These are phyloP conservation scores for Tanacetum coccineum DNA, from an alignment of 129 eudicot species.

Conservation along the genomic window DNA sequence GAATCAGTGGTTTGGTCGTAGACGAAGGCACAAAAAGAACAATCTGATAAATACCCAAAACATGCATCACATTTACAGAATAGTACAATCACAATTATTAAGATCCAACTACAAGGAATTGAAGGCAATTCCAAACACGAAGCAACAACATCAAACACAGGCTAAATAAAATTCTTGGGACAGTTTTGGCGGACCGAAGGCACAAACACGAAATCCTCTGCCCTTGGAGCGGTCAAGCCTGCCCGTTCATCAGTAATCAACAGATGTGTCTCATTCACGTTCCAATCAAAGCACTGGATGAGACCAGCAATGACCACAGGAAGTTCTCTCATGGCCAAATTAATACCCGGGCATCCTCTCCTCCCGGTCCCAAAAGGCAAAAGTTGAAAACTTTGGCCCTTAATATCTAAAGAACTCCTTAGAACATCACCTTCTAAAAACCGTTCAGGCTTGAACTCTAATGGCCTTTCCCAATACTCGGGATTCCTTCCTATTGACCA, in stretches of 20 bases:
- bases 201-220: constrained; percentile 39
- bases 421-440: constrained; percentile 26
- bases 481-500: constrained; percentile 59
- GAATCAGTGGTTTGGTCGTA: too few relatives aligned
- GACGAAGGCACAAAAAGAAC: too few relatives aligned
- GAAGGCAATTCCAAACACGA: background rate
- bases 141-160: background rate
- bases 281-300: constrained; percentile 64
- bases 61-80: too few relatives aligned
- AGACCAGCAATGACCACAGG: constrained; percentile 33
- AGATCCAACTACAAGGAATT: background rate
- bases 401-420: constrained; percentile 33
- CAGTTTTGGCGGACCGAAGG: constrained; percentile 23
- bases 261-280: constrained; percentile 4
- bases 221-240: constrained; percentile 59
- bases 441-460: constrained; percentile 43
- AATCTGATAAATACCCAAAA: too few relatives aligned
- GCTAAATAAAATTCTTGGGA: background rate
- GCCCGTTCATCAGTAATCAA: constrained; percentile 39
- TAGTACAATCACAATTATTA: too few relatives aligned
- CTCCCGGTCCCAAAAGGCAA: constrained; percentile 62
- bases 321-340: constrained; percentile 39
- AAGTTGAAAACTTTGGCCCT: constrained; percentile 47
- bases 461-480: constrained; percentile 41
- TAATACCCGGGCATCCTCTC: constrained; percentile 55